phyloP scores from a whole-genome alignment of 352 stramenopile genomes.

The Phytopythium delawarense region DNA sequence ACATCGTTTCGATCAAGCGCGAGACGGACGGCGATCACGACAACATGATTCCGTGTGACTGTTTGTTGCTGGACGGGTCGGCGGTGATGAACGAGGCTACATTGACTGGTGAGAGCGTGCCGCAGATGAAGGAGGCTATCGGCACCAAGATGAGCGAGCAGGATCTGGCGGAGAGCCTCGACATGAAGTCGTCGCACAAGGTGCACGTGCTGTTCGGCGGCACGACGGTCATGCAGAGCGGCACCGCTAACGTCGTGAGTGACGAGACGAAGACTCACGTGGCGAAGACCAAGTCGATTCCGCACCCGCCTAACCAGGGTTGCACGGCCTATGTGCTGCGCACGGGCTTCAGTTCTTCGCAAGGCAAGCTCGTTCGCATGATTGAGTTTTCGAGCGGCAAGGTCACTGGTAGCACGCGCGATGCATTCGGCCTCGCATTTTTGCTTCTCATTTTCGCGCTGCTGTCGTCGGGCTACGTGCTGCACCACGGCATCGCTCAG shows the following conservation, averaged over 20 bases:
- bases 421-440: slow-evolving; percentile 96
- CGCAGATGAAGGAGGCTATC: slow-evolving; percentile 97
- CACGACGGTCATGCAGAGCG: slow-evolving; percentile 89
- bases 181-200: slow-evolving; percentile 87
- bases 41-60: slow-evolving; percentile 93
- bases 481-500: slow-evolving; percentile 84
- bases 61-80: slow-evolving; percentile 92
- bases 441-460: slow-evolving; percentile 97
- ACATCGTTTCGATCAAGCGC: slow-evolving; percentile 92
- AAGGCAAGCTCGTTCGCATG: slow-evolving; percentile 97
- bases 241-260: slow-evolving; percentile 35
- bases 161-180: slow-evolving; percentile 62
- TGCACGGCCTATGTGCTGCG: slow-evolving; percentile 94
- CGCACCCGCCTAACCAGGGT: slow-evolving; percentile 86
- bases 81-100: slow-evolving; percentile 99
- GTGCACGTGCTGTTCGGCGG: slow-evolving; percentile 92
- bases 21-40: slow-evolving; percentile 75
- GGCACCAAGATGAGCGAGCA: slow-evolving; percentile 67
- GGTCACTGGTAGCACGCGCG: slow-evolving; percentile 92
- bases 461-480: slow-evolving; percentile 91
- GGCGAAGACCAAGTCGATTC: slow-evolving; percentile 32
- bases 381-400: slow-evolving; percentile 98
- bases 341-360: slow-evolving; percentile 97
- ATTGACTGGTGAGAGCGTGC: slow-evolving; percentile 97
- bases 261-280: slow-evolving; percentile 2